Conservation (phyloP, 2,329 filamentous ascomycete species). For the Cladophialophora chaetospira region DNA sequence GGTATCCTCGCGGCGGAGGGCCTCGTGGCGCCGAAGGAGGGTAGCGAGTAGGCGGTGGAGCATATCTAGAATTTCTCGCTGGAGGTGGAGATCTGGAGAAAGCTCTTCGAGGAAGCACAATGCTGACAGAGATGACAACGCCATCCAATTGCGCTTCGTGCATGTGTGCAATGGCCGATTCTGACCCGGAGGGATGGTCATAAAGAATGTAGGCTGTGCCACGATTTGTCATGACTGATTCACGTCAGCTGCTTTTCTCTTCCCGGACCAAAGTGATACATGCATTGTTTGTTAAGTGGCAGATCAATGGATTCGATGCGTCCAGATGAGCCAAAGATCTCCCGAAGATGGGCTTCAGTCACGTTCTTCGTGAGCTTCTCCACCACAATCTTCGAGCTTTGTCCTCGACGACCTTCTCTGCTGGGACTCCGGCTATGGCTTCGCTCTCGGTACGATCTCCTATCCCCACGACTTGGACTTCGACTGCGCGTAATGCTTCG, state of each 20-base stretch:
- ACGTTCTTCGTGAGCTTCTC: conserved; percentile 96
- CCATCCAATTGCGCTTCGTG: conserved; percentile 95
- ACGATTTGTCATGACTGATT: conserved; percentile 78
- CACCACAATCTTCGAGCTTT: conserved; percentile 75
- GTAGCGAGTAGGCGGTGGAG: conserved; percentile 45
- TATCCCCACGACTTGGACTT: conserved; percentile 45
- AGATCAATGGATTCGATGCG: conserved; percentile 84
- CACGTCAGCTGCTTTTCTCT: conserved; percentile 15
- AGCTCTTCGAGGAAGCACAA: conserved; percentile 80
- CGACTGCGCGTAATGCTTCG: conserved; percentile 39
- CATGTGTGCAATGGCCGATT: conserved; percentile 91
- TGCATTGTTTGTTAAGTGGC: conserved; percentile 84
- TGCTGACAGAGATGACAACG: conserved; percentile 78
- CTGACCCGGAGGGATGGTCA: conserved; percentile 73
- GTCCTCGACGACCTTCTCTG: conserved; percentile 30
- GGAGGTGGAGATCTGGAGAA: conserved; percentile 78
- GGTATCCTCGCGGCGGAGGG: conserved; percentile 36
- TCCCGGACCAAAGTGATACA: conserved; percentile 36
- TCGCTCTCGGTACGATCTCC: conserved; percentile 41
- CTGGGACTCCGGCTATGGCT: conserved; percentile 42
- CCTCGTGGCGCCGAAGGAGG: conserved; percentile 35
- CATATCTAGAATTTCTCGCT: conserved; percentile 60
- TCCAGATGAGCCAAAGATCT: conserved; percentile 91
- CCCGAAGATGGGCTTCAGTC: conserved; percentile 80
- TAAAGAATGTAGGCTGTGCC: conserved; percentile 93